phyloP scores from a whole-genome alignment of 441 rosid species.

The Rhodomyrtus psidioides region DNA sequence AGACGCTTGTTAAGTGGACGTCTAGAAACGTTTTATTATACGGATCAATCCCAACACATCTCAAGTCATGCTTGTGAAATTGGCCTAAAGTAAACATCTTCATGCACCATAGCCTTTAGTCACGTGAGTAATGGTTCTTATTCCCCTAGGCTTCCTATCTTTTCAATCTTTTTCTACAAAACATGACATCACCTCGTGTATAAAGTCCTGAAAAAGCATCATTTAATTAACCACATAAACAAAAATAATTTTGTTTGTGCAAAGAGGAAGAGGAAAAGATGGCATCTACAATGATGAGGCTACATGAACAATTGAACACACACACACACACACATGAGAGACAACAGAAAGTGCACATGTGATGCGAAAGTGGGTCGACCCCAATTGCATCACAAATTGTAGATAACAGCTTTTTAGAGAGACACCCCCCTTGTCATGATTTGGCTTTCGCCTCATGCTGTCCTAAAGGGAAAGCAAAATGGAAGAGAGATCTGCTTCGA shows the following conservation, averaged over 20 bases:
- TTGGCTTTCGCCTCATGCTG: not conserved
- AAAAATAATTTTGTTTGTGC: not conserved
- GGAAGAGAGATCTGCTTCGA: not conserved
- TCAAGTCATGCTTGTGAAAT: not conserved
- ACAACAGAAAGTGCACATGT: slow-evolving; percentile 48
- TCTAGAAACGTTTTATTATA: not conserved
- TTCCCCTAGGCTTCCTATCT: not conserved
- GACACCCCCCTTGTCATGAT: not conserved
- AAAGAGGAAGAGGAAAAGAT: not conserved
- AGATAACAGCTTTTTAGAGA: not conserved
- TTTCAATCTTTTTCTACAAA: not conserved
- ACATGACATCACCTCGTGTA: not conserved
- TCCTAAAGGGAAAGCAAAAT: slow-evolving; percentile 3
- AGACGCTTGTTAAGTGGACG: rapidly evolving
- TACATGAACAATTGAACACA: not conserved
- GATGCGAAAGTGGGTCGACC: slow-evolving; percentile 26
- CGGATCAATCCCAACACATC: not conserved
- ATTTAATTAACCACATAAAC: not conserved
- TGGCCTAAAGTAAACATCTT: not conserved
- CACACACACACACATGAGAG: slow-evolving; percentile 33
- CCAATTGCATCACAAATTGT: not conserved
- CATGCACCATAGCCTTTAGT: not conserved
- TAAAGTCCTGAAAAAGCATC: not conserved
- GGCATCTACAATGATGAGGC: not conserved
- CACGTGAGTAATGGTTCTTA: not conserved